These are phyloP conservation scores for Artemisia annua DNA, from an alignment of 129 eudicot species.

Conservation along the genomic window DNA sequence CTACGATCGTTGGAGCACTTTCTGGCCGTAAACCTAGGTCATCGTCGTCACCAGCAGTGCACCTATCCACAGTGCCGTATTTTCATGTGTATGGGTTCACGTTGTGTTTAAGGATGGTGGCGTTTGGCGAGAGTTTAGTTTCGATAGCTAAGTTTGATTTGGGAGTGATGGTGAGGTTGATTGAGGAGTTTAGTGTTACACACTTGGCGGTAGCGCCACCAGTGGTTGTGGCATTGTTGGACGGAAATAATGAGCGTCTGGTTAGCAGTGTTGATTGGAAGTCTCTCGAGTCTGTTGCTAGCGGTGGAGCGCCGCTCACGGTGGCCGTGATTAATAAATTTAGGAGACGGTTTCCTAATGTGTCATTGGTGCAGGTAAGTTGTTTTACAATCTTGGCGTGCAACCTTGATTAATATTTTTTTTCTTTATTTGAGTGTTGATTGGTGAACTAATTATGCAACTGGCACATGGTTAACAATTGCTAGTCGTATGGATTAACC, in stretches of 20 bases:
- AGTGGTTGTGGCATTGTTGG: slow-evolving; percentile 47
- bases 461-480: background rate
- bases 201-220: slow-evolving; percentile 62
- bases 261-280: slow-evolving; percentile 30
- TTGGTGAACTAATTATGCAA: slow-evolving; percentile 5
- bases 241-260: slow-evolving; percentile 10
- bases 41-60: background rate
- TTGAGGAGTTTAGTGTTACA: slow-evolving; percentile 51
- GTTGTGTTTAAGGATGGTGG: background rate
- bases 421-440: background rate
- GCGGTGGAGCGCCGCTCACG: slow-evolving; percentile 59
- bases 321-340: slow-evolving; percentile 42
- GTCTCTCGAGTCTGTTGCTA: slow-evolving; percentile 39
- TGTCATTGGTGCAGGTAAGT: slow-evolving; percentile 46
- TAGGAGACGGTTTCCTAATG: slow-evolving; percentile 34
- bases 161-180: slow-evolving; percentile 35
- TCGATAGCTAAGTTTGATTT: slow-evolving; percentile 9
- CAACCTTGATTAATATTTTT: background rate
- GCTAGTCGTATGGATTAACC: slow-evolving; percentile 64
- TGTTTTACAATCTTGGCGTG: background rate
- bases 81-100: background rate
- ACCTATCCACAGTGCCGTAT: background rate
- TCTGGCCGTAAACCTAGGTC: no score
- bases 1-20: no score
- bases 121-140: background rate